Conservation (phyloP, 306 rosid species). For the Trifolium fragiferum region DNA sequence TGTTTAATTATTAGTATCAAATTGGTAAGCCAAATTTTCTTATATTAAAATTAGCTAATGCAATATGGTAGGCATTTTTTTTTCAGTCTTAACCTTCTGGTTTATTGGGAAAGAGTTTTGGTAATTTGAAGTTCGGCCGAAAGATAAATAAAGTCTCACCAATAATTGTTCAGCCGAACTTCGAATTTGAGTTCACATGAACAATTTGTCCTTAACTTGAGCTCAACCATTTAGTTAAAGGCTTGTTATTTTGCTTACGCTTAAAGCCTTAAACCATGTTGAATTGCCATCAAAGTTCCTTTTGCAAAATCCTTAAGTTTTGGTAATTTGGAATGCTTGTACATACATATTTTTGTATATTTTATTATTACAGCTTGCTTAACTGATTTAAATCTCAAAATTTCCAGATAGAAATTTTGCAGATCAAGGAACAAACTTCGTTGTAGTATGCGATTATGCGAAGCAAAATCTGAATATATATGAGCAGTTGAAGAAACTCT, state of each 20-base stretch:
- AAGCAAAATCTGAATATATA: slow-evolving; percentile 37
- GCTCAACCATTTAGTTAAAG: background rate
- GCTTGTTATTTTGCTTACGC: background rate
- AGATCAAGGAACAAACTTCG: slow-evolving; percentile 14
- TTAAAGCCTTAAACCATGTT: background rate
- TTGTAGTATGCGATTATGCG: slow-evolving; percentile 24
- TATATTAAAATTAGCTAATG: background rate
- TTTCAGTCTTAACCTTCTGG: background rate
- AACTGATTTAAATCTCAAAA: slow-evolving; percentile 26
- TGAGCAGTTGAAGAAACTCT: slow-evolving; percentile 49
- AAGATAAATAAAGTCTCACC: background rate
- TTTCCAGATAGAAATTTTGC: slow-evolving; percentile 24
- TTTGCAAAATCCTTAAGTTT: background rate
- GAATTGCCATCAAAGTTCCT: background rate
- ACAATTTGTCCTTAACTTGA: background rate
- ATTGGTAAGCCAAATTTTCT: slow-evolving; percentile 2
- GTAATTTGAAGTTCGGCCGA: too few species aligned
- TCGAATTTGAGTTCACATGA: background rate
- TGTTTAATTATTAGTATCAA: background rate
- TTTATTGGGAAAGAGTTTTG: too few species aligned
- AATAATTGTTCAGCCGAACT: background rate
- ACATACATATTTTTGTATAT: background rate
- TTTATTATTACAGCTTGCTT: background rate
- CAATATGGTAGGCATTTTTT: background rate
- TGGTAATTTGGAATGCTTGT: too few species aligned